Base-by-base conservation (phyloP, 2,329 filamentous ascomycete species). In the Nothophaeocryptopus gaeumannii region DNA sequence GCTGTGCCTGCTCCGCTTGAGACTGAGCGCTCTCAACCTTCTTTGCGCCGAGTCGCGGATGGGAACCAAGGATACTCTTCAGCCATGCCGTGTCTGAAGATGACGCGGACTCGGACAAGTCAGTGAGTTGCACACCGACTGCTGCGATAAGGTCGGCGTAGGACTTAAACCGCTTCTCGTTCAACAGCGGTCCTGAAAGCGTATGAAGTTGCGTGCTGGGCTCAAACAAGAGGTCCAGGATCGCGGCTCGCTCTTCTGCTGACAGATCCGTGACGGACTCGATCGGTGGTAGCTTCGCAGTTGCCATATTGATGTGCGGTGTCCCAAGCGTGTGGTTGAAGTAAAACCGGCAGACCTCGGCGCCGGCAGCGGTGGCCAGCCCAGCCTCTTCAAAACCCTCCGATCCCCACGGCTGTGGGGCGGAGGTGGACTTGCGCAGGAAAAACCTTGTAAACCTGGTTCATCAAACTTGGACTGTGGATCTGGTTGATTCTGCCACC, bases 181-280 rank as follows among this genome's bases (percentile, higher is more conserved):
- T 75, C n/a, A 95, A 74, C 2, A 85, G 72, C 2, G 87, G 86
- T 5, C 88, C 67, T 12, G 87, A 81, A 11, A 93, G 77, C 10
- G 78, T 75, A 68, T 92, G 89, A 1, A 96, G 81, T 43, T 84
- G 80, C 0, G 79, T 74, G 46, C 85, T 90, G 12, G 88, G 88
- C 67, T 96, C 91, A 70, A 96, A 96, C 51, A 96, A 83, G 3
- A 84, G 77, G 70, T 95, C 88, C 41, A 96, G 80, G 42, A 84
- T 74, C 4, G 70, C 64, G 33, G 75, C 76, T 48, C 86, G 78
- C 14, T 78, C 72, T 26, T 74, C 62, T 29, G 81, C 76, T 13
- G 82, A 66, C 41, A 85, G 78, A 39, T 72, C 70, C 20, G 77
- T 72, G 34, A 95, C 73, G 11, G 72, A 70, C 39, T 74, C 66